These are phyloP conservation scores for Leishmania tarentolae DNA, from an alignment of 208 protist species.

Conservation along the genomic window DNA sequence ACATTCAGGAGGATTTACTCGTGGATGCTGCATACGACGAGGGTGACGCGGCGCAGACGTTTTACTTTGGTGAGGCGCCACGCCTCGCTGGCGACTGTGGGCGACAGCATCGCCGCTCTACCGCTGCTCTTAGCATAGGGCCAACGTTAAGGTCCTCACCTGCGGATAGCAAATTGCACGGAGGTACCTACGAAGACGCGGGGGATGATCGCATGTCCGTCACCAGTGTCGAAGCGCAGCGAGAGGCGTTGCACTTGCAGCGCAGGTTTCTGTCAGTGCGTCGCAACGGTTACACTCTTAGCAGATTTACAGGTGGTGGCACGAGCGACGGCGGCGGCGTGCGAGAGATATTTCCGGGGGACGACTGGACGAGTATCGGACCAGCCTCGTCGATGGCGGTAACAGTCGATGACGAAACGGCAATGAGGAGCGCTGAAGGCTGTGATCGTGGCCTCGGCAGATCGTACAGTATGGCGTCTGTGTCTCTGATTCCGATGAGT, in stretches of 20 bases:
- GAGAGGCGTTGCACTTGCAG: slow-evolving; percentile 10
- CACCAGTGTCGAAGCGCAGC: slow-evolving; percentile 3
- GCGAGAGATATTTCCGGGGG: not conserved
- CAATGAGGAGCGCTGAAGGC: not conserved
- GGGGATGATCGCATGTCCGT: slow-evolving; percentile 2
- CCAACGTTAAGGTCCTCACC: not conserved
- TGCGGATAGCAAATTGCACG: not conserved
- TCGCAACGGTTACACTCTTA: slow-evolving; percentile 23
- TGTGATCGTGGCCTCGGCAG: not conserved
- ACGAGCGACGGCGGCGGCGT: not conserved
- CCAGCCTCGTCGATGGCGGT: not conserved
- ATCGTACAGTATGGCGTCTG: not conserved
- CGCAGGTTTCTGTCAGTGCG: slow-evolving; percentile 26
- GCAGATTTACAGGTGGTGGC: not conserved
- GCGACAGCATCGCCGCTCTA: slow-evolving; percentile 1
- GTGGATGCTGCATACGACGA: slow-evolving; percentile 57
- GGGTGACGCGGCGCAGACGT: slow-evolving; percentile 29
- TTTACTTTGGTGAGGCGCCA: slow-evolving; percentile 60
- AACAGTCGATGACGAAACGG: not conserved
- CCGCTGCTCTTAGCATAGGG: not conserved
- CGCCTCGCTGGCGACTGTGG: slow-evolving; percentile 18
- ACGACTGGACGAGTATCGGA: slow-evolving; percentile 16
- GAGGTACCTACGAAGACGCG: not conserved
- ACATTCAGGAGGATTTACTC: slow-evolving; percentile 71
- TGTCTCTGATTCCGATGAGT: slow-evolving; percentile 17